These are phyloP conservation scores for Ustilago loliicola DNA, from an alignment of 1,284 basidiomycete genomes.

Conservation along the genomic window DNA sequence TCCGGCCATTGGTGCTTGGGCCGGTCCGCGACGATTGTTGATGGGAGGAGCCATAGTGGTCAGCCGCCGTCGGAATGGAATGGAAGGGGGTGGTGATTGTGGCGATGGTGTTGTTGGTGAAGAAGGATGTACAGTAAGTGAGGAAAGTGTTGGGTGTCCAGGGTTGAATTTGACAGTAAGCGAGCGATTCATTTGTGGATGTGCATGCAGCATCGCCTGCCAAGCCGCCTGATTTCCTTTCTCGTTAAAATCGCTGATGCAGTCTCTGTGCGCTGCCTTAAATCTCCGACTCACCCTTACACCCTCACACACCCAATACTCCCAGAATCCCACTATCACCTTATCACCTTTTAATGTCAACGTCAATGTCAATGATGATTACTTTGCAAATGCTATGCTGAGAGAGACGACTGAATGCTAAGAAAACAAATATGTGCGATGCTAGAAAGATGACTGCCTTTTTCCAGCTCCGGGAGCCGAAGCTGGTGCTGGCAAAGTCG, in stretches of 20 bases:
- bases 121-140: neutral
- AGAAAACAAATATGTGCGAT: neutral
- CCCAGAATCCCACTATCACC: no score
- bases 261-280: neutral
- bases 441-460: slow-evolving; percentile 13
- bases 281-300: neutral
- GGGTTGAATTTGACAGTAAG: no score
- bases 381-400: neutral
- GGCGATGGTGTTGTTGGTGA: neutral
- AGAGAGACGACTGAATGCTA: neutral
- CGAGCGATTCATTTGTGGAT: neutral
- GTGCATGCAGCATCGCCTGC: neutral
- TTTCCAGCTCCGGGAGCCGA: neutral
- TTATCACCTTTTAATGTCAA: no score
- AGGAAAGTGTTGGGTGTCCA: no score
- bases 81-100: neutral
- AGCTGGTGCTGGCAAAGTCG: neutral
- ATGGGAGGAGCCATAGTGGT: neutral
- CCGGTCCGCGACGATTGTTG: slow-evolving; percentile 6
- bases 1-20: slow-evolving; percentile 32
- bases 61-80: neutral
- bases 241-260: neutral
- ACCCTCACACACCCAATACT: neutral
- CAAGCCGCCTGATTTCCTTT: neutral
- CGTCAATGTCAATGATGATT: neutral